Percentiles rank a stretch among this genome's conserved stretches.
Conservation (phyloP, 768 basidiomycete species). For the Leccinum boreale region DNA sequence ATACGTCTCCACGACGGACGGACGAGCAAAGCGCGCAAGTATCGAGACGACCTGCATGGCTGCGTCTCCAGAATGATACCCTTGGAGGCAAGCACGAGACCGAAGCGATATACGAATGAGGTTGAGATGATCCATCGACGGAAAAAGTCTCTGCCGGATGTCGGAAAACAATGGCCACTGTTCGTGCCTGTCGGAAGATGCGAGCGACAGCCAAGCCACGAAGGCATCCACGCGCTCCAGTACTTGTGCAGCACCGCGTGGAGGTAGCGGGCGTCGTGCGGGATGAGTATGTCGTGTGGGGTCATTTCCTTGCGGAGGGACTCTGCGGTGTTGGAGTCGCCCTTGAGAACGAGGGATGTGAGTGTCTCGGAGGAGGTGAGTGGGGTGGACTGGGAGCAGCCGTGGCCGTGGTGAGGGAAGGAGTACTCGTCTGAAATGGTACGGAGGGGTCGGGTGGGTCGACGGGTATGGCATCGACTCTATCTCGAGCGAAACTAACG, state of each 20-base stretch:
- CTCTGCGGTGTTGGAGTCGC: slow-evolving; percentile 9
- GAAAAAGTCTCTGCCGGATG: too few relatives aligned
- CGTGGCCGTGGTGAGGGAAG: slow-evolving; percentile 10
- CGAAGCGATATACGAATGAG: too few relatives aligned
- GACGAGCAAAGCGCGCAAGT: too few relatives aligned
- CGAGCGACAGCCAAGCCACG: slow-evolving; percentile 40
- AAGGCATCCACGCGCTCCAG: slow-evolving; percentile 12
- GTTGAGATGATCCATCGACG: too few relatives aligned
- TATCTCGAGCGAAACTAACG: slow-evolving; percentile 34
- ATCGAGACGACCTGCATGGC: too few relatives aligned
- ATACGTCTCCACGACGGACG: too few relatives aligned
- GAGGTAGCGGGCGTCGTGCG: slow-evolving; percentile 26
- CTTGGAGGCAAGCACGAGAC: too few relatives aligned
- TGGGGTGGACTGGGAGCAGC: slow-evolving; percentile 14
- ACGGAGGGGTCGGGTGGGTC: slow-evolving; percentile 26
- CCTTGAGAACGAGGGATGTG: slow-evolving; percentile 18
- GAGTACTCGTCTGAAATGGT: slow-evolving; percentile 26
- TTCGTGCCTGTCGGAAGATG: too few relatives aligned
- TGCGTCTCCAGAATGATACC: too few relatives aligned
- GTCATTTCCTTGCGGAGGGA: slow-evolving; percentile 30
- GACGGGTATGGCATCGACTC: slow-evolving; percentile 34
- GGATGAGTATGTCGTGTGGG: slow-evolving; percentile 36
- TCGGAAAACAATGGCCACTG: too few relatives aligned
- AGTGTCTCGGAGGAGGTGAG: background rate
- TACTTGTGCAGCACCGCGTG: background rate